A percentile compares a stretch with the other conserved stretches of the same genome.
Evolutionary conservation across 2,329 filamentous ascomycete species (phyloP).

Genomic region (Beauveria scarabaeidicola): DNA sequence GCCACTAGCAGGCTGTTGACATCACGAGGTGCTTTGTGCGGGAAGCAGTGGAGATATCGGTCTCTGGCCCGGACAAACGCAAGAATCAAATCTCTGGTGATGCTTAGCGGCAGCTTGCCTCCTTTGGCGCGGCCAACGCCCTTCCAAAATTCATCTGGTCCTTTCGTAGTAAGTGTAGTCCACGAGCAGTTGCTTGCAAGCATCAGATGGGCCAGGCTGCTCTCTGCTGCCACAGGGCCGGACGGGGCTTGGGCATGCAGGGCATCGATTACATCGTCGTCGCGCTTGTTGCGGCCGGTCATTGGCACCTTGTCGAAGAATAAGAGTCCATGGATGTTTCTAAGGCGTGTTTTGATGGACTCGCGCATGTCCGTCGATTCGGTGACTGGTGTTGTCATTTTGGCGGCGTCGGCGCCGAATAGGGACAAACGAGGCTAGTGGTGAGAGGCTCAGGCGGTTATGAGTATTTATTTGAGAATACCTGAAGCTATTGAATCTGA

Average conservation of each 20-base stretch:
- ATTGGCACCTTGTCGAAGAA: neutral
- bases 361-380: neutral
- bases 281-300: neutral
- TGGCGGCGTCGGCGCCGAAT: neutral
- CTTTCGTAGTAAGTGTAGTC: neutral
- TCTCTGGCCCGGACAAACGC: constrained; percentile 13
- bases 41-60: constrained; percentile 10
- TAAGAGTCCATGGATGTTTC: neutral
- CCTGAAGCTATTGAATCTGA: neutral
- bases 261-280: neutral
- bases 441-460: neutral
- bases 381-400: neutral
- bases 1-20: constrained; percentile 2
- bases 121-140: neutral
- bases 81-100: constrained; percentile 4
- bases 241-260: neutral
- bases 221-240: neutral
- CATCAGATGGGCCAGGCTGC: neutral
- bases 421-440: neutral
- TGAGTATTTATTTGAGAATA: neutral
- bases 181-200: constrained; percentile 2
- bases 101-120: neutral
- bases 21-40: neutral
- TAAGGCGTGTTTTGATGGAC: neutral
- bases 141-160: neutral